These are phyloP conservation scores for Daldinia caldariorum DNA, from an alignment of 495 filamentous ascomycete genomes.

Conservation along the genomic window DNA sequence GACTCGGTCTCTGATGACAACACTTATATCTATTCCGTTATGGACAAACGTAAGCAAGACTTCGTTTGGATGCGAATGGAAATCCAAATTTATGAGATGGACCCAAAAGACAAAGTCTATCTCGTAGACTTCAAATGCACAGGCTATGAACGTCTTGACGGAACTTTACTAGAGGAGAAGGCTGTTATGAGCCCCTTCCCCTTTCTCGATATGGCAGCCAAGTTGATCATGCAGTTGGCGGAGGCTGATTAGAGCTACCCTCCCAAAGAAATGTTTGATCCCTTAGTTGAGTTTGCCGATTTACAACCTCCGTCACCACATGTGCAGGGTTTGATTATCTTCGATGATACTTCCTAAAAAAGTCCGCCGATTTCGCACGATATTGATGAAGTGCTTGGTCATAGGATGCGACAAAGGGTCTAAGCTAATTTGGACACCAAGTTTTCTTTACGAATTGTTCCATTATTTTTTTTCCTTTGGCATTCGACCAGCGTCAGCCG, in stretches of 20 bases:
- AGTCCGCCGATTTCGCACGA: too few species aligned
- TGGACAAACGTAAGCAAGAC: slow-evolving; percentile 57
- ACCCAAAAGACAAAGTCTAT: slow-evolving; percentile 78
- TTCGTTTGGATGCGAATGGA: slow-evolving; percentile 86
- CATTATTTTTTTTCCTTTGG: slow-evolving; percentile 21
- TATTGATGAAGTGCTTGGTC: neutral
- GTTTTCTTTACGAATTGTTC: slow-evolving; percentile 14
- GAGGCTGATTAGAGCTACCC: slow-evolving; percentile 63
- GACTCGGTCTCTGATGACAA: slow-evolving; percentile 49
- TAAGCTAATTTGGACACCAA: neutral
- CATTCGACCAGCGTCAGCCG: neutral
- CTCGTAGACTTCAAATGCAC: slow-evolving; percentile 99
- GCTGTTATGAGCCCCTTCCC: slow-evolving; percentile 79
- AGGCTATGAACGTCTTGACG: slow-evolving; percentile 84
- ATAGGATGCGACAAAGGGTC: neutral
- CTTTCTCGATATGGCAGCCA: slow-evolving; percentile 77
- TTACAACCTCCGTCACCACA: neutral
- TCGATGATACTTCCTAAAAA: slow-evolving; percentile 3
- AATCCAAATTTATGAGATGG: slow-evolving; percentile 96
- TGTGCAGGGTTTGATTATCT: neutral
- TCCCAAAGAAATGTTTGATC: slow-evolving; percentile 7
- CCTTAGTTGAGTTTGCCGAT: slow-evolving; percentile 10
- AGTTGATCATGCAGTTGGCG: slow-evolving; percentile 78
- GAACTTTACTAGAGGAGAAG: slow-evolving; percentile 72
- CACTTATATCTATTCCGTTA: slow-evolving; percentile 51